Evolutionary conservation across 140 eudicot genomes (phyloP), one percentile per base, ranked within the genome.

Genomic region (Erigeron philadelphicus): DNA sequence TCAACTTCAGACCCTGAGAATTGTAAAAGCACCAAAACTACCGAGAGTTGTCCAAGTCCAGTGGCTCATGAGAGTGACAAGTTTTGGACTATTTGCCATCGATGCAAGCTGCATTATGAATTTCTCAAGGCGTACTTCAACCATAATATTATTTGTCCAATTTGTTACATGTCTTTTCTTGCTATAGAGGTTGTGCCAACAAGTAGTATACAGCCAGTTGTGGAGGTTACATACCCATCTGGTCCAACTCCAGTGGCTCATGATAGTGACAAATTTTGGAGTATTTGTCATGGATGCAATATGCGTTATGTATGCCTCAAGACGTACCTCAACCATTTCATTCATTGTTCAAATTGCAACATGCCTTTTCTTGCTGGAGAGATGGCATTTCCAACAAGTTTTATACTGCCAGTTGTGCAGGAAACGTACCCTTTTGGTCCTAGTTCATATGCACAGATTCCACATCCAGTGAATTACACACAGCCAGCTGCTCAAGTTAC

Each of bases 321-420:
- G 45, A 6, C n/a, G 66, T 23, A 61, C 9, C 46, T 31, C 45
- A 61, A 61, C 31, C 46, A 12, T 12, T 11, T 45, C 47, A 6
- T 61, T 11, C 19, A 13, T 31, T 61, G 48, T 38, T 8, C 25
- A 17, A 38, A 8, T 61, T 61, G 66, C 35, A 19, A 61, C 47
- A 40, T 9, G 66, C 66, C 66, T 61, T 61, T 61, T 61, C 19
- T 35, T 11, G 66, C 66, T n/a, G 47, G 9, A 61, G 66, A 61
- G 47, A 38, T 61, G 66, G 47, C 66, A 0, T 5, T 40, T 7
- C 46, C 48, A 31, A 12, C 2, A 8, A 64, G 11, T 19, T 19
- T 64, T 45, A n/a, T 54, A 2, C 16, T 16, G 50, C 50, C 50
- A 15, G 35, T 25, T 62, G 10, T 48, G 15, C 23, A 40, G 16